Base-by-base conservation (phyloP, 108 stramenopile species). In the Conticribra guillardii region DNA sequence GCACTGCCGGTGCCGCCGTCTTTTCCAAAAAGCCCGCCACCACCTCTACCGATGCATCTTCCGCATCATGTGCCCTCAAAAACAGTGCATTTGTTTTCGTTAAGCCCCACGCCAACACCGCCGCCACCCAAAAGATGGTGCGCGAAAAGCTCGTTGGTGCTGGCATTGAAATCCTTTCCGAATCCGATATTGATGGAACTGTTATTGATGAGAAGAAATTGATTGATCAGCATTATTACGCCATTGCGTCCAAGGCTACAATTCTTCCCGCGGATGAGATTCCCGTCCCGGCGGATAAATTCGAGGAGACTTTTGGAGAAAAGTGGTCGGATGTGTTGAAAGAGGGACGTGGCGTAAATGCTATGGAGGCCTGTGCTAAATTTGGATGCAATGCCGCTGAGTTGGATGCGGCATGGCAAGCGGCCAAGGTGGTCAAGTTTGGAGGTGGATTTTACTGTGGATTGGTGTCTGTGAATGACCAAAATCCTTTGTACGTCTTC, bases 391-490 rank as follows among this genome's bases (percentile, higher is more conserved):
- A 62, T 55, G 87, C 92, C 11, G 67, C 78, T 14, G 85, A 90
- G 59, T 73, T 97, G 34, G 87, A 93, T 67, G 80, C 77, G 33
- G 85, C 83, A 11, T 97, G 96, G 96, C 61, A 74, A 32, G 68
- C 76, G 44, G 79, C 86, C 17, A 87, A 90, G 57, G 84, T 93
- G 11, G 91, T 91, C 51, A 98, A 98, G 69, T 85, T 98, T 60
- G 97, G 97, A 23, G 97, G 97, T 28, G 97, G 97, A 34, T 96
- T 96, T 67, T 98, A 98, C 78, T 95, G 93, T 69, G 97, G 95
- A 23, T 61, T 88, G 55, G 66, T 88, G 3, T 69, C 69, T n/a
- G 56, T 76, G 16, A 87, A 88, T 55, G 68, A 57, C 58, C 65
- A 74, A 15, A 54, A 66, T 26, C 77, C 83, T 15, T 52, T 96